Evolutionary conservation across 345 rosid species (phyloP).

Genomic region (Psidium guajava): DNA sequence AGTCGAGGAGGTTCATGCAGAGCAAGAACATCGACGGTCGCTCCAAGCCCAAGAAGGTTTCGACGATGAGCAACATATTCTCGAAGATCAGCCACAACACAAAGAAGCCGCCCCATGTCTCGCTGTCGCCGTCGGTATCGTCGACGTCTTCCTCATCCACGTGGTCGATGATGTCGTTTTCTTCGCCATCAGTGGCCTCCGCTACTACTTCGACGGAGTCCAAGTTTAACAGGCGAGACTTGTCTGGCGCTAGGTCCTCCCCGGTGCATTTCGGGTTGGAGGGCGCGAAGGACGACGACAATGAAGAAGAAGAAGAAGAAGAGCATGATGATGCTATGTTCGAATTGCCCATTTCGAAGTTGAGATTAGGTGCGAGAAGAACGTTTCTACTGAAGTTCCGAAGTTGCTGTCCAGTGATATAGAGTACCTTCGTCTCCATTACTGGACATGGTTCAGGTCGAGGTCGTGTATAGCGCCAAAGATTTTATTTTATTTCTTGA

Average conservation of each 20-base stretch:
- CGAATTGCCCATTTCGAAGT: constrained; percentile 16
- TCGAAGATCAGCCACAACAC: neutral
- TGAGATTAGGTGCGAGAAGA: constrained; percentile 17
- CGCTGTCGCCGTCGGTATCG: neutral
- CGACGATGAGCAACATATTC: neutral
- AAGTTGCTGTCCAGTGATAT: constrained; percentile 38
- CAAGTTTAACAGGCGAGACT: neutral
- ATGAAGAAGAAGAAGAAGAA: neutral
- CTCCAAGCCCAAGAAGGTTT: neutral
- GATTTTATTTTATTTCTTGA: neutral
- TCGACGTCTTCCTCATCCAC: constrained; percentile 1
- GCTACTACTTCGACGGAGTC: neutral
- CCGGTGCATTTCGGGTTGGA: neutral
- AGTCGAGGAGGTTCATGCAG: neutral
- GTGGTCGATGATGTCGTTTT: neutral
- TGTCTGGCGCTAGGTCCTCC: neutral
- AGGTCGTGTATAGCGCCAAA: neutral
- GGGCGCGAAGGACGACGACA: neutral
- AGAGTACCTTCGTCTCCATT: constrained; percentile 28
- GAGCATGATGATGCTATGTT: neutral
- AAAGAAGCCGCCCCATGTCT: neutral
- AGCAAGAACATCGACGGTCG: neutral
- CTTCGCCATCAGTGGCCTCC: neutral
- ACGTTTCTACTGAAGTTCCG: neutral
- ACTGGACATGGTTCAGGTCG: constrained; percentile 11